Percentiles rank a stretch among this genome's conserved stretches.
Conservation (phyloP, 306 rosid genomes). For the Medicago ruthenica region DNA sequence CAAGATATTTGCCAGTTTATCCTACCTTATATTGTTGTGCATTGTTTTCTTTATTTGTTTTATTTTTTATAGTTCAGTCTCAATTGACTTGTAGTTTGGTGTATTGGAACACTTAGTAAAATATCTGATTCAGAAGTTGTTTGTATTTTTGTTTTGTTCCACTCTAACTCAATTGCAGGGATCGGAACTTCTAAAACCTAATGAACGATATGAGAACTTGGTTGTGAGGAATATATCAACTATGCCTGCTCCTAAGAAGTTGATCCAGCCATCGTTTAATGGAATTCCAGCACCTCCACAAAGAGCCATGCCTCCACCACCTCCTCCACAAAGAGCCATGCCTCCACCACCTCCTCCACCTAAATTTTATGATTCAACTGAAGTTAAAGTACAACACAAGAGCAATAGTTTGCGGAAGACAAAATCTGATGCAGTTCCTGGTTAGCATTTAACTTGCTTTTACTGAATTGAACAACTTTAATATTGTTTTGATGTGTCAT, state of each 20-base stretch:
- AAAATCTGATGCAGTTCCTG: constrained; percentile 68
- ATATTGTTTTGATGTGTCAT: constrained; percentile 19
- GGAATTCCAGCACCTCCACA: constrained; percentile 65
- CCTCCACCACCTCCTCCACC: constrained; percentile 75
- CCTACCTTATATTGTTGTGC: constrained; percentile 15
- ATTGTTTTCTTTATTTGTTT: constrained; percentile 1
- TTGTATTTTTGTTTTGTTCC: constrained; percentile 51
- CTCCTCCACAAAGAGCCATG: constrained; percentile 60
- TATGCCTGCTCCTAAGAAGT: constrained; percentile 87
- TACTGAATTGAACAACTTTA: constrained; percentile 25
- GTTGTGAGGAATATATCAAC: constrained; percentile 69
- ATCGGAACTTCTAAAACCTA: constrained; percentile 48
- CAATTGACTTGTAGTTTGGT: constrained; percentile 35
- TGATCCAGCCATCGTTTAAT: constrained; percentile 54
- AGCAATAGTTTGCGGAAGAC: constrained; percentile 48
- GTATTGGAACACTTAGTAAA: constrained; percentile 12
- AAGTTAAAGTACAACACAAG: constrained; percentile 52
- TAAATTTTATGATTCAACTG: constrained; percentile 55
- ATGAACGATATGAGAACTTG: constrained; percentile 48
- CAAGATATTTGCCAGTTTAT: constrained; percentile 1
- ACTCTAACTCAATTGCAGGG: constrained; percentile 68
- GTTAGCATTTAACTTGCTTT: constrained; percentile 49
- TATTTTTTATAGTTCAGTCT: constrained; percentile 21
- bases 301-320: constrained; percentile 65
- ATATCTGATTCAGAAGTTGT: constrained; percentile 49